Base-by-base conservation (phyloP, 108 stramenopile species). In the Conticribra weissflogii region DNA sequence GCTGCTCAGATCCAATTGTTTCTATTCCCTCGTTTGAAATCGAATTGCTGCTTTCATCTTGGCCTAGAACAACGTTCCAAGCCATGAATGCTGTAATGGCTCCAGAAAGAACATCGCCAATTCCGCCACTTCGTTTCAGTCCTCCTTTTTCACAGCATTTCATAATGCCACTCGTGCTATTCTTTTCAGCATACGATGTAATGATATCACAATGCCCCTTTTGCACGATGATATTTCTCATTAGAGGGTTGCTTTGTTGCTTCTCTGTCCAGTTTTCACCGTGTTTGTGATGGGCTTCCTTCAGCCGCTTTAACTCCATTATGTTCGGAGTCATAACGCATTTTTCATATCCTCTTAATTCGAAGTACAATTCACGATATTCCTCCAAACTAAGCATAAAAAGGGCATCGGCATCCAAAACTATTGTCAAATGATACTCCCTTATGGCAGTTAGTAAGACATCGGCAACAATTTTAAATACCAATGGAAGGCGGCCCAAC, bases 331-430 rank as follows among this genome's bases (percentile, higher is more conserved):
- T 98, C 75, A 99, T 78, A 5, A 98, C 83, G 47, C 84, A 81
- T 29, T 65, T 41, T n/a, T 70, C 83, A 24, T 72, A 81, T 8
- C 14, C 0, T n/a, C 27, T 19, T 50, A 84, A 57, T 56, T 75
- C 12, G 15, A n/a, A 8, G 9, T 88, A 62, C 2, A 78, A 34
- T 22, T 63, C 41, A 29, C 60, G 60, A 71, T 92, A 85, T 18
- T 84, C 59, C 29, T 76, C 69, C 31, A 89, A 59, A 24, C 91
- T 81, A 66, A 99, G 66, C 78, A 97, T 68, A 63, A 66, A 95
- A 45, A 99, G 79, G 3, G 85, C 97, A 83, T 98, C 98, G 3
- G 97, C 98, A 82, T 99, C 98, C 23, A 99, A 57, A 17, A 99
- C 91, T 27, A 97, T 27, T 15, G 89, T 81, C 24, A 97, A 50